Base-by-base conservation (phyloP, 2,329 filamentous ascomycete species). In the Botrytis fragariae region DNA sequence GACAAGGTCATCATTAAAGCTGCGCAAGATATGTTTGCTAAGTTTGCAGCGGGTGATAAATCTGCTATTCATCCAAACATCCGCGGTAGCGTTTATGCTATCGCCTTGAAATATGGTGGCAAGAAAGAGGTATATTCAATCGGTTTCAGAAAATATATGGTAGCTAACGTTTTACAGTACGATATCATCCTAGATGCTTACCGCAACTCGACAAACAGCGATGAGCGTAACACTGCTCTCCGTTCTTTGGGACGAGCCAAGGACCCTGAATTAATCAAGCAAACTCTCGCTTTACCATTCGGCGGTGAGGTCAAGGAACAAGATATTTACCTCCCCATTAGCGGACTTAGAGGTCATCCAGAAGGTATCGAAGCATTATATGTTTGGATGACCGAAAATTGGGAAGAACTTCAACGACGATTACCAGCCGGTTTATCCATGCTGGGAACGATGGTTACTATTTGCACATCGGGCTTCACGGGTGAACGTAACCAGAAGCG, bases 171-270 rank as follows among this genome's bases (percentile, higher is more conserved):
- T 57, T 62, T 64, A 57, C 72, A 91, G 88, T 98, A 96, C 83
- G 88, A 97, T 68, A 86, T 89, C 59, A 85, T 97, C 32, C 84
- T 95, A 72, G 86, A 94, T 77, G 90, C 93, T 78, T 96, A 93
- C 85, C 90, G 89, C 78, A 89, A 87, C 20, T 93, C 92, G 2
- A 89, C 87, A 74, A 95, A 91, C 77, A 91, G 90, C 77, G 94
- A 97, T 79, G 94, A 98, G 85, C 93, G 95, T 81, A 98, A 97
- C 83, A 95, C 93, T 20, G 94, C 94, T 1, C 88, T 98, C 74
- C 93, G 95, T 78, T 89, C 88, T 45, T 87, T 98, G 35, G 95
- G 95, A 69, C 90, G 94, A 69, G 90, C 93, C 64, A 91, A 91
- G 81, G 87, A 92, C 73, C 91, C 93, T 1, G 89, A 91, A 77